Base-by-base conservation (phyloP, 495 filamentous ascomycete genomes). In the Chaetomium fimeti region DNA sequence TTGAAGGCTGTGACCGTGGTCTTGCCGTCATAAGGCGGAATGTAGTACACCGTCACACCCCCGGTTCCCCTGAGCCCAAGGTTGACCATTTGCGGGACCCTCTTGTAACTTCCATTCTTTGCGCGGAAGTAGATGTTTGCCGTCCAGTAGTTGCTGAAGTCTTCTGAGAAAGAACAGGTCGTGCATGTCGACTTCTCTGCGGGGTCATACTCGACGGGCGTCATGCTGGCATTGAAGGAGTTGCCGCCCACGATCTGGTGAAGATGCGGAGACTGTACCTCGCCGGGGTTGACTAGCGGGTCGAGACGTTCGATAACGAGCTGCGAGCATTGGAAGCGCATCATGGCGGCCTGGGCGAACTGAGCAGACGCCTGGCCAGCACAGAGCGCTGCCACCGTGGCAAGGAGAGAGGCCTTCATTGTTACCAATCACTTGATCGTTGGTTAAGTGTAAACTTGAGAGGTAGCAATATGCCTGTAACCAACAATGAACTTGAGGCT, bases 321-420 rank as follows among this genome's bases (percentile, higher is more conserved):
- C 68, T 78, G 77, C 8, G 72, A 75, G 71, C 79, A 81, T 24
- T 72, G 72, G 69, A 81, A 81, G 29, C 79, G 76, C 73, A 81
- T 78, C 74, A 80, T 75, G 61, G 77, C 73, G 6, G 68, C 70
- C 42, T 25, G 22, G 25, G 57, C 57, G 15, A 47, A 59, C 40
- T 66, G 64, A 16, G 67, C 77, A 5, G 74, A 66, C n/a, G 66
- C 73, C 29, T 74, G 59, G 40, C 66, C 66, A 57, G 69, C 68
- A 25, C 60, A 62, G 18, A 70, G 62, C 29, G 69, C 68, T 54
- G 75, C 75, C 66, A 64, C 66, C 13, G 69, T 68, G 58, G 68
- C 67, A 28, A 77, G 51, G 28, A 72, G 60, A 25, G 68, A 60
- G 25, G 42, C 20, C 58, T 72, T 72, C 70, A 72, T 72, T 6